Evolutionary conservation across 371 early-diverging fungal species (phyloP).

Genomic region (Mortierella sp.): DNA sequence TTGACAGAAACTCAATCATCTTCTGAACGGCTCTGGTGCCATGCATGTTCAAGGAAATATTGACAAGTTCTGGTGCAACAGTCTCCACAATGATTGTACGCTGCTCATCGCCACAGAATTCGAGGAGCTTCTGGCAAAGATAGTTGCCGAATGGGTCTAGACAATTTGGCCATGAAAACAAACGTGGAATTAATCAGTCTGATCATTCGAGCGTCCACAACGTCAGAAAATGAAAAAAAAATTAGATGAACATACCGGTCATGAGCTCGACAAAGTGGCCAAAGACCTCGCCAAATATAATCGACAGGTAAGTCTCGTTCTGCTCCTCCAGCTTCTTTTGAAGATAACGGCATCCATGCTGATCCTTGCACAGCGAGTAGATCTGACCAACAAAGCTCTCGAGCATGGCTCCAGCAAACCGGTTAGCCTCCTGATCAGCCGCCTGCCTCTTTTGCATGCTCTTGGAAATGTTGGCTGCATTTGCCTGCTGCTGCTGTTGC

Average conservation of each 20-base stretch:
- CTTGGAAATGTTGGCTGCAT: constrained; percentile 18
- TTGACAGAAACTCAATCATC: constrained; percentile 88
- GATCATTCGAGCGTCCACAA: not conserved
- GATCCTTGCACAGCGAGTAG: constrained; percentile 88
- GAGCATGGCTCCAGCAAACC: constrained; percentile 75
- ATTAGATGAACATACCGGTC: constrained; percentile 66
- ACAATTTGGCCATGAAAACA: not conserved
- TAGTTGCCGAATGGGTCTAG: constrained; percentile 93
- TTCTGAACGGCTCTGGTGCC: constrained; percentile 98
- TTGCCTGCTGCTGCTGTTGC: constrained; percentile 34
- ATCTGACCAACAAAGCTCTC: constrained; percentile 82
- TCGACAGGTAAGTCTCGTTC: constrained; percentile 67
- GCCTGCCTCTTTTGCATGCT: constrained; percentile 53
- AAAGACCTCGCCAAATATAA: constrained; percentile 84
- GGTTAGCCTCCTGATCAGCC: constrained; percentile 62
- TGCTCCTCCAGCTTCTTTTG: constrained; percentile 90
- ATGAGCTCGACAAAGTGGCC: constrained; percentile 85
- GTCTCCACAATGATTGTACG: constrained; percentile 78
- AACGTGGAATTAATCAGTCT: not conserved
- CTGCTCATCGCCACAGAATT: constrained; percentile 83
- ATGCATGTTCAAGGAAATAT: constrained; percentile 94
- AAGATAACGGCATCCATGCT: constrained; percentile 91
- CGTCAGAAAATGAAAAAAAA: not conserved
- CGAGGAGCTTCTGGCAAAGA: constrained; percentile 91
- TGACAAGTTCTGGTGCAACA: constrained; percentile 81